These are phyloP conservation scores for Aspergillus fumigatiaffinis DNA, from an alignment of 2,329 filamentous ascomycete genomes.

Conservation along the genomic window DNA sequence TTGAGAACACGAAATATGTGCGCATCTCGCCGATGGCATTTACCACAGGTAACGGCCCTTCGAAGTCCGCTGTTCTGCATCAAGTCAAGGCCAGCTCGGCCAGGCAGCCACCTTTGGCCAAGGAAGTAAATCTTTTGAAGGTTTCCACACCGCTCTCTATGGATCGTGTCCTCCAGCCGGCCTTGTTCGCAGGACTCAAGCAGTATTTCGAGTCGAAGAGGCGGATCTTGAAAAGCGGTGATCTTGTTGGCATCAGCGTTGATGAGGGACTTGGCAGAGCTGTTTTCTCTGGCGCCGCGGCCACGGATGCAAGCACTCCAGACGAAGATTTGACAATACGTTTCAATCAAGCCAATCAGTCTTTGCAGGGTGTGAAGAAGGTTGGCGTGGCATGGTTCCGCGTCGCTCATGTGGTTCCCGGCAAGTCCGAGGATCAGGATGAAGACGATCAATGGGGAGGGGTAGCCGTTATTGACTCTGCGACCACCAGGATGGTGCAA, in stretches of 20 bases:
- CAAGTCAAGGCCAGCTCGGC: constrained; percentile 42
- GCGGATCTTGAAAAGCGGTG: constrained; percentile 78
- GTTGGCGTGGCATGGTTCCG: constrained; percentile 81
- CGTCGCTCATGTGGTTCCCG: constrained; percentile 66
- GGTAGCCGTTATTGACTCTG: constrained; percentile 78
- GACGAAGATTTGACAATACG: constrained; percentile 64
- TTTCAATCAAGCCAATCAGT: constrained; percentile 31
- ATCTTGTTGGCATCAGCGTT: constrained; percentile 83
- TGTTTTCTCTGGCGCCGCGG: constrained; percentile 65
- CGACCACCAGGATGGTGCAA: constrained; percentile 83
- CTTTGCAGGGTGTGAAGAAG: constrained; percentile 44
- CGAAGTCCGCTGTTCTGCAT: constrained; percentile 57
- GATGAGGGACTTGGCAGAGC: constrained; percentile 80
- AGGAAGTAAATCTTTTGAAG: constrained; percentile 82
- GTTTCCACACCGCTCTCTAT: constrained; percentile 85
- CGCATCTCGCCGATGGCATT: constrained; percentile 62
- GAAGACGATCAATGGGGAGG: constrained; percentile 77
- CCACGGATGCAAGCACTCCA: constrained; percentile 55
- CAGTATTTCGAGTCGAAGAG: constrained; percentile 80
- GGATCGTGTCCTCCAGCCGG: constrained; percentile 78
- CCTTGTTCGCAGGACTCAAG: constrained; percentile 81
- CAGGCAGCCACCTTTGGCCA: constrained; percentile 57
- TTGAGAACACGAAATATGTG: constrained; percentile 73
- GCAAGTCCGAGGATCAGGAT: constrained; percentile 48
- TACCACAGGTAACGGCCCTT: constrained; percentile 35